These are phyloP conservation scores for Dicorynia guianensis DNA, from an alignment of 306 rosid species.

Conservation along the genomic window DNA sequence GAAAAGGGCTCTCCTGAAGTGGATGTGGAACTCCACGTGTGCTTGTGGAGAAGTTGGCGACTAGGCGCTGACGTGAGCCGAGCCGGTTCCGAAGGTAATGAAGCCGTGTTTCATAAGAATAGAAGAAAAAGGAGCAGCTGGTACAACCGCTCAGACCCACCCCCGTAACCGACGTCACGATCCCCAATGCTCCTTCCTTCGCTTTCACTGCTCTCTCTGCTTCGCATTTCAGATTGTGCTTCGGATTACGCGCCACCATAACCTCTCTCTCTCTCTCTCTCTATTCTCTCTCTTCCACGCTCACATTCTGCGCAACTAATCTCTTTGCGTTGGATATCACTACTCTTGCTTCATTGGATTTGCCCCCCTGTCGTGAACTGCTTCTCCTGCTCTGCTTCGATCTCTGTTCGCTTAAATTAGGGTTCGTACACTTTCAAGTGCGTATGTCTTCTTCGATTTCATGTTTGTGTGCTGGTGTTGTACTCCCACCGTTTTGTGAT, in stretches of 20 bases:
- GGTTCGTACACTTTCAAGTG: slow-evolving; percentile 28
- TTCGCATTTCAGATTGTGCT: neutral
- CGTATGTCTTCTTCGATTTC: neutral
- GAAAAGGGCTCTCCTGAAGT: too few relatives aligned
- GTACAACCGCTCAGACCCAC: slow-evolving; percentile 41
- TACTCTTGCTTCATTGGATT: neutral
- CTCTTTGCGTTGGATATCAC: neutral
- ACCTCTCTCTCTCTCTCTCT: neutral
- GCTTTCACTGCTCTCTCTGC: slow-evolving; percentile 1
- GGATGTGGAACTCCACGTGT: neutral
- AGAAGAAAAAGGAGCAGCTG: neutral
- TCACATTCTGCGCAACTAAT: neutral
- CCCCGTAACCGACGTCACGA: slow-evolving; percentile 38
- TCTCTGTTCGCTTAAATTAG: slow-evolving; percentile 9
- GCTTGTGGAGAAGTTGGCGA: neutral
- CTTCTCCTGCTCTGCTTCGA: neutral
- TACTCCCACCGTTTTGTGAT: neutral
- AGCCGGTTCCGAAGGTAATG: neutral
- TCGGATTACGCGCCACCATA: slow-evolving; percentile 21
- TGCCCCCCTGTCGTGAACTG: neutral
- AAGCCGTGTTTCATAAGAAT: neutral
- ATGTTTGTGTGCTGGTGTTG: neutral
- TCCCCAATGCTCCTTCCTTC: slow-evolving; percentile 20
- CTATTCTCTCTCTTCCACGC: too few relatives aligned
- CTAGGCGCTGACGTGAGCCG: neutral